A percentile compares a stretch with the other conserved stretches of the same genome.
Evolutionary conservation across 257 asterid species (phyloP).

Genomic region (Nicotiana noctiflora): DNA sequence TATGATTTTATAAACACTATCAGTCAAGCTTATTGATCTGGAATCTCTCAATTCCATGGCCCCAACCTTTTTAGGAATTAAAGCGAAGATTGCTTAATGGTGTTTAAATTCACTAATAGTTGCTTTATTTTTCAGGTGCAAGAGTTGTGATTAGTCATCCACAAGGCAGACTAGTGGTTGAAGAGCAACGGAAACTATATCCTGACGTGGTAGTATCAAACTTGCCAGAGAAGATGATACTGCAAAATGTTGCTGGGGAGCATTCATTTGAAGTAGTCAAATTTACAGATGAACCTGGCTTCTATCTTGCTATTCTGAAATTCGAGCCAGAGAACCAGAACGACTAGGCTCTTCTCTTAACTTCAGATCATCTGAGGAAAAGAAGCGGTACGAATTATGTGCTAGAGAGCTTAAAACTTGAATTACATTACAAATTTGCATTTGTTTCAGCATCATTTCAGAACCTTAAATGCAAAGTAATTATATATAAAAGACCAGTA

Average conservation of each 20-base stretch:
- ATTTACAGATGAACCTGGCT: constrained; percentile 50
- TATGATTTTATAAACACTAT: too few species aligned
- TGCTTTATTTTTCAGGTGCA: constrained; percentile 42
- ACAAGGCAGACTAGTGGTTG: constrained; percentile 52
- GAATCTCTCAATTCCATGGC: too few species aligned
- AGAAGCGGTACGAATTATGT: neutral
- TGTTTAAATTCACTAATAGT: neutral
- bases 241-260: constrained; percentile 36
- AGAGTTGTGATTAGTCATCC: constrained; percentile 83
- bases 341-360: neutral
- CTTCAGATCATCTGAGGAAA: neutral
- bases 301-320: constrained; percentile 45
- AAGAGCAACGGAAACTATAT: constrained; percentile 46
- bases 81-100: neutral
- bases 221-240: constrained; percentile 43
- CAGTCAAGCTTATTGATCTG: too few species aligned
- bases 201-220: constrained; percentile 56
- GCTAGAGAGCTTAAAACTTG: neutral
- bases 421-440: neutral
- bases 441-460: neutral
- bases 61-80: too few species aligned
- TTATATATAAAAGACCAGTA: neutral
- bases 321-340: constrained; percentile 9
- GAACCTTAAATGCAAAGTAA: neutral
- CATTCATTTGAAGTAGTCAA: constrained; percentile 48